These are phyloP conservation scores for Drechslera avenae DNA, from an alignment of 2,329 filamentous ascomycete genomes.

Conservation along the genomic window DNA sequence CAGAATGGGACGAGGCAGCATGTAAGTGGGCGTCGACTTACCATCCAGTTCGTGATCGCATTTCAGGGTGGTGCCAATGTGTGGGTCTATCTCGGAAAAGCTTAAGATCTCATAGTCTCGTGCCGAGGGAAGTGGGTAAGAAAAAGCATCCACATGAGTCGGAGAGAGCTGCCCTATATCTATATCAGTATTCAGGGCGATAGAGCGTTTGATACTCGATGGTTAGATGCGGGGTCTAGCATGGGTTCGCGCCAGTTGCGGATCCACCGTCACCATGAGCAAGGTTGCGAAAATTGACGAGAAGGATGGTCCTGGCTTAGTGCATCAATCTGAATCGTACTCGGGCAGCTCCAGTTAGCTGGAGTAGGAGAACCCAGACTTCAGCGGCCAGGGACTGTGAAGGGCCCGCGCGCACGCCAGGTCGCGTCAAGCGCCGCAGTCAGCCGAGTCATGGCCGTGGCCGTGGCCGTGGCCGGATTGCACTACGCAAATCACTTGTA, in stretches of 20 bases:
- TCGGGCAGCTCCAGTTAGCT: constrained; percentile 35
- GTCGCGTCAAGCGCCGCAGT: constrained; percentile 33
- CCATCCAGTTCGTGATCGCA: constrained; percentile 51
- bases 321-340: constrained; percentile 38
- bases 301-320: constrained; percentile 34
- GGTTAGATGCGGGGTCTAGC: constrained; percentile 43
- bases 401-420: constrained; percentile 16
- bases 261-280: constrained; percentile 35
- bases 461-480: too few relatives aligned
- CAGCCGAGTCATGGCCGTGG: constrained; percentile 39
- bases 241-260: constrained; percentile 42
- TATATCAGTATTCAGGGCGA: constrained; percentile 34
- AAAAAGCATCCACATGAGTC: constrained; percentile 29
- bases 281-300: constrained; percentile 29
- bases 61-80: constrained; percentile 21
- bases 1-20: constrained; percentile 10
- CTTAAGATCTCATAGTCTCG: constrained; percentile 21
- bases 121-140: constrained; percentile 31
- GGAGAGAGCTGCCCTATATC: constrained; percentile 38
- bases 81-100: constrained; percentile 22
- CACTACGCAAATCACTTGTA: constrained; percentile 27
- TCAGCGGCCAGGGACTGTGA: constrained; percentile 23
- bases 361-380: constrained; percentile 26
- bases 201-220: constrained; percentile 28
- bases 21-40: constrained; percentile 23